phyloP scores from a whole-genome alignment of 257 asterid genomes.

The Thymus quinquecostatus region DNA sequence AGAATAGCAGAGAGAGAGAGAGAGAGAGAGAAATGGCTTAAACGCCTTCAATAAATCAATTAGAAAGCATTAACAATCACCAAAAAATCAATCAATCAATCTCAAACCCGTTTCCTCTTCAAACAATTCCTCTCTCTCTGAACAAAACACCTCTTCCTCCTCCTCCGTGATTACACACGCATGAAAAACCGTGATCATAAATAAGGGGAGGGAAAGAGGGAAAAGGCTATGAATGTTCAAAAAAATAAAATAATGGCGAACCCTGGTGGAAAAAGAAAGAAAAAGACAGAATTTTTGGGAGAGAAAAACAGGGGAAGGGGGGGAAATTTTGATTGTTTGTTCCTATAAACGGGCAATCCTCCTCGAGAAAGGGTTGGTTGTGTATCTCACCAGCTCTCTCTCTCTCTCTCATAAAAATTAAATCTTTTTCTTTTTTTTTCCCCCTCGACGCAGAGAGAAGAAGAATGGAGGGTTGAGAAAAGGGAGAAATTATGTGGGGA shows the following conservation, averaged over 20 bases:
- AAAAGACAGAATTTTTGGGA: constrained; percentile 32
- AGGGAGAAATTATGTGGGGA: neutral
- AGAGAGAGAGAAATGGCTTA: neutral
- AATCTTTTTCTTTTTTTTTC: neutral
- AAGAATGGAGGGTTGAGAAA: constrained; percentile 9
- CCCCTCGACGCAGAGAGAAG: neutral
- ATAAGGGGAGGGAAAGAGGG: constrained; percentile 30
- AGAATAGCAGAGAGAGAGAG: neutral
- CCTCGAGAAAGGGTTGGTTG: constrained; percentile 30
- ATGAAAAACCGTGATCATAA: constrained; percentile 27
- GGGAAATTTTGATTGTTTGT: constrained; percentile 2
- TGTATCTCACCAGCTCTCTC: constrained; percentile 24
- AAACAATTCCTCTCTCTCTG: neutral
- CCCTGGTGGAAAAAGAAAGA: constrained; percentile 8
- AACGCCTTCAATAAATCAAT: constrained; percentile 34
- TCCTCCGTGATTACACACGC: constrained; percentile 30
- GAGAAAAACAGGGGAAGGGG: constrained; percentile 30
- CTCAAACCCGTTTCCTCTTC: constrained; percentile 6
- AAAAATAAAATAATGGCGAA: neutral
- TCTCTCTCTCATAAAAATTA: constrained; percentile 9
- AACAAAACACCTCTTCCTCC: constrained; percentile 28
- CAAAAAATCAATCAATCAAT: constrained; percentile 29
- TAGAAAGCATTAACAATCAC: constrained; percentile 40
- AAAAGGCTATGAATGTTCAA: neutral
- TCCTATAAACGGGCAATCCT: constrained; percentile 33